Conservation (phyloP, 2,329 filamentous ascomycete genomes). For the Pleurostoma richardsiae region DNA sequence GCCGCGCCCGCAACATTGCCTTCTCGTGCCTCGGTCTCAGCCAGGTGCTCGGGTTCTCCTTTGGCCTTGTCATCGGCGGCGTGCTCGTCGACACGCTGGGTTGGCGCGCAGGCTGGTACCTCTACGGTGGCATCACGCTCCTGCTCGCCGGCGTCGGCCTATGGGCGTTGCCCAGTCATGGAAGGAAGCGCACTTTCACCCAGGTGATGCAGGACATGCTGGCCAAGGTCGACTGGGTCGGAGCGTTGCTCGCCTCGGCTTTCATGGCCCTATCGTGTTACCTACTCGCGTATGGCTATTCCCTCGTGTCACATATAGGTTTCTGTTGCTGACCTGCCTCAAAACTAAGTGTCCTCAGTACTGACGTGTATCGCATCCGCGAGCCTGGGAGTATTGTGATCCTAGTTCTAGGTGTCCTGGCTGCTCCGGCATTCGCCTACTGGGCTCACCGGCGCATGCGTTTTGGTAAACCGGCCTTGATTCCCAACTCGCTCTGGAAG, state of each 20-base stretch:
- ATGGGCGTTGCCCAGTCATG: slow-evolving; percentile 25
- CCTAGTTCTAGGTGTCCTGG: slow-evolving; percentile 33
- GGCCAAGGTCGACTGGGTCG: slow-evolving; percentile 49
- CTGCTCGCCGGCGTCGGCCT: slow-evolving; percentile 26
- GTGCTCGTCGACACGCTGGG: slow-evolving; percentile 39
- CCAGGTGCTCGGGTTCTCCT: slow-evolving; percentile 42
- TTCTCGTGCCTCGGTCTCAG: slow-evolving; percentile 39
- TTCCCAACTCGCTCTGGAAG: slow-evolving; percentile 59
- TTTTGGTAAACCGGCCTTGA: slow-evolving; percentile 43
- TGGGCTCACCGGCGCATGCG: slow-evolving; percentile 49
- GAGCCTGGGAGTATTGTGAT: slow-evolving; percentile 36
- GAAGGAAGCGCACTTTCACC: slow-evolving; percentile 16
- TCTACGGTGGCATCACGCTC: slow-evolving; percentile 27
- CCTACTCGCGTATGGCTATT: slow-evolving; percentile 36
- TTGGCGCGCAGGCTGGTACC: slow-evolving; percentile 43
- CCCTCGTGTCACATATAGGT: not conserved
- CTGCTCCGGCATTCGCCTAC: slow-evolving; percentile 42
- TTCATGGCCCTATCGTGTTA: slow-evolving; percentile 46
- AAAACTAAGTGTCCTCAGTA: slow-evolving; percentile 25
- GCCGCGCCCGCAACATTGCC: slow-evolving; percentile 29
- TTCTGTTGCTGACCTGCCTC: not conserved
- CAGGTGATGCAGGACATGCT: slow-evolving; percentile 16
- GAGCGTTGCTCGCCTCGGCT: slow-evolving; percentile 38
- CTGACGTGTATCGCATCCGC: slow-evolving; percentile 32
- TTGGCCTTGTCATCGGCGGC: slow-evolving; percentile 45